Evolutionary conservation across 495 filamentous ascomycete genomes (phyloP).

Genomic region (Podospora fimiseda): DNA sequence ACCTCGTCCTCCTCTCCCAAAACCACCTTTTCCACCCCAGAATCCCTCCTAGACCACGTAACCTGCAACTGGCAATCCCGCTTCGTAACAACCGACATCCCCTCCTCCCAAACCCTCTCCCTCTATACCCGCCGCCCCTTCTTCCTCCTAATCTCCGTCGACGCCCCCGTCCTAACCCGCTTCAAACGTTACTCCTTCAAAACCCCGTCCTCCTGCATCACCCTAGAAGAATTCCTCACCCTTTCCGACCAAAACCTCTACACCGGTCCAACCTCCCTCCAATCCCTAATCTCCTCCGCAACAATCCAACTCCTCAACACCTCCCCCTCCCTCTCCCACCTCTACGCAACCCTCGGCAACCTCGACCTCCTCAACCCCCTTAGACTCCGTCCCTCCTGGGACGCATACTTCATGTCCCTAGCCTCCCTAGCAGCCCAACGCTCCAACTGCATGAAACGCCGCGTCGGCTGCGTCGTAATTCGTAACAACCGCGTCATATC

Average conservation of each 20-base stretch:
- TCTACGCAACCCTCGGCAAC: slow-evolving; percentile 59
- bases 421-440: slow-evolving; percentile 85
- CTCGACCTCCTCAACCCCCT: slow-evolving; percentile 71
- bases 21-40: slow-evolving; percentile 49
- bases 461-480: slow-evolving; percentile 93
- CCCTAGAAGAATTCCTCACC: slow-evolving; percentile 70
- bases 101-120: slow-evolving; percentile 61
- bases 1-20: slow-evolving; percentile 9
- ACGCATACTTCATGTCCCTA: slow-evolving; percentile 95
- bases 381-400: slow-evolving; percentile 88
- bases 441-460: slow-evolving; percentile 96
- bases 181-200: slow-evolving; percentile 59
- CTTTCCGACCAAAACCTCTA: slow-evolving; percentile 76
- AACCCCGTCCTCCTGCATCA: slow-evolving; percentile 51
- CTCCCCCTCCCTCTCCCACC: slow-evolving; percentile 58
- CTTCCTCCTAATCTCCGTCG: slow-evolving; percentile 86
- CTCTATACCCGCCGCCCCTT: slow-evolving; percentile 72
- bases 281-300: slow-evolving; percentile 68
- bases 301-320: slow-evolving; percentile 82
- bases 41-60: slow-evolving; percentile 70
- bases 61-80: slow-evolving; percentile 75
- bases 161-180: slow-evolving; percentile 76
- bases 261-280: slow-evolving; percentile 55
- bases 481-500: slow-evolving; percentile 80
- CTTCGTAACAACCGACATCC: slow-evolving; percentile 80